phyloP scores from a whole-genome alignment of 495 filamentous ascomycete species.

The Tuber brumale region DNA sequence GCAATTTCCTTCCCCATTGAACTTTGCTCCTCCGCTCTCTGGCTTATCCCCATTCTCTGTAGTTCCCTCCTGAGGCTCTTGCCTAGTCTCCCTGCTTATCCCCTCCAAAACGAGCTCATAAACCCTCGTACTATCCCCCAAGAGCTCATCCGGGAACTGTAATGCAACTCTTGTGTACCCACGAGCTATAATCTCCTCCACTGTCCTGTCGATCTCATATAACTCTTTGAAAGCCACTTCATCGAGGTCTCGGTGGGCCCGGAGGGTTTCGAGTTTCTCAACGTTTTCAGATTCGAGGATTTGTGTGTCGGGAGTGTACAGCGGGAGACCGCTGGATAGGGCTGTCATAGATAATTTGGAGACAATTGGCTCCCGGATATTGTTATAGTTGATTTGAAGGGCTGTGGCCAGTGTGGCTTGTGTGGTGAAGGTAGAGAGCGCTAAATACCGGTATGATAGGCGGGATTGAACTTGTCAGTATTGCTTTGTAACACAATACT shows the following conservation, averaged over 20 bases:
- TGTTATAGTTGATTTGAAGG: neutral
- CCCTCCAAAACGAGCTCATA: slow-evolving; percentile 60
- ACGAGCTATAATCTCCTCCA: slow-evolving; percentile 62
- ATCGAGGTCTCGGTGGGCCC: slow-evolving; percentile 47
- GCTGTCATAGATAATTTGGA: neutral
- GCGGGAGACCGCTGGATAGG: slow-evolving; percentile 49
- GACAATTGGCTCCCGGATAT: slow-evolving; percentile 5
- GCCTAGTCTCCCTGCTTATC: slow-evolving; percentile 46
- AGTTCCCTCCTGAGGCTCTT: neutral
- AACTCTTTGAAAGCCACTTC: slow-evolving; percentile 67
- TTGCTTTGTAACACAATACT: neutral
- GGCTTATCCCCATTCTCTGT: neutral
- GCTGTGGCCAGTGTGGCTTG: neutral
- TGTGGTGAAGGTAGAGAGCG: neutral
- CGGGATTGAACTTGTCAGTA: neutral
- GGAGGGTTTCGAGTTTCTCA: slow-evolving; percentile 36
- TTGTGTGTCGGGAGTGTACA: slow-evolving; percentile 82
- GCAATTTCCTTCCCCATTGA: slow-evolving; percentile 25
- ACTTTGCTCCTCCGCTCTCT: slow-evolving; percentile 14
- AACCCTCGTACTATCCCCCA: slow-evolving; percentile 76
- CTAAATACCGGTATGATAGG: neutral
- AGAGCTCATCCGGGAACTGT: slow-evolving; percentile 90
- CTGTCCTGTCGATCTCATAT: slow-evolving; percentile 82
- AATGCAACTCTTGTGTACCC: slow-evolving; percentile 73
- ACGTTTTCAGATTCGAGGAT: slow-evolving; percentile 60